Evolutionary conservation across 768 basidiomycete genomes (phyloP).

Genomic region (Thelephora aurantiotincta): DNA sequence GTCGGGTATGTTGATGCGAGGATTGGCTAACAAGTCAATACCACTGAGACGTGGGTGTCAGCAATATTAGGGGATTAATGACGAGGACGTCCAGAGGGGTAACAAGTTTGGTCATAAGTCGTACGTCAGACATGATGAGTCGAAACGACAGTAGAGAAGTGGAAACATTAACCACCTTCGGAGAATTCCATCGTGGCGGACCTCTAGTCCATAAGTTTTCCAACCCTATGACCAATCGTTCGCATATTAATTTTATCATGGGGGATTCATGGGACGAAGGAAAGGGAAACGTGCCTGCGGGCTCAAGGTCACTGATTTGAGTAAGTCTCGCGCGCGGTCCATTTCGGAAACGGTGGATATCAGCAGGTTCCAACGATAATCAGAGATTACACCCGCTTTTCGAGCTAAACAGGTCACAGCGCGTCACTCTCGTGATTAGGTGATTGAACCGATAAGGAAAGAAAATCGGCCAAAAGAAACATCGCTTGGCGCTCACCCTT

Average conservation of each 20-base stretch:
- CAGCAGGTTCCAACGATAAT: constrained; percentile 29
- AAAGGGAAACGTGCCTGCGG: constrained; percentile 23
- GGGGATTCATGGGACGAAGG: too few species aligned
- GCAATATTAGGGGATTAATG: neutral
- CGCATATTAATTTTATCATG: neutral
- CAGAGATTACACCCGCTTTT: constrained; percentile 25
- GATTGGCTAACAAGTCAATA: too few species aligned
- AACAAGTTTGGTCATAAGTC: neutral
- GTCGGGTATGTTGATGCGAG: too few species aligned
- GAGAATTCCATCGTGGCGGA: constrained; percentile 27
- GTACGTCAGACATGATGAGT: constrained; percentile 1
- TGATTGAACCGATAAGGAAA: neutral
- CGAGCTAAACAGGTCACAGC: constrained; percentile 17
- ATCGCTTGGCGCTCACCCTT: constrained; percentile 32
- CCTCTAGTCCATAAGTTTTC: constrained; percentile 25
- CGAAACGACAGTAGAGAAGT: neutral
- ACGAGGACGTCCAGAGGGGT: neutral
- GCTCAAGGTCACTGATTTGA: constrained; percentile 21
- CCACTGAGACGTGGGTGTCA: constrained; percentile 31
- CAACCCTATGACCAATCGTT: constrained; percentile 20
- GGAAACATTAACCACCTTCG: constrained; percentile 22
- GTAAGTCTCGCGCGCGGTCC: constrained; percentile 17
- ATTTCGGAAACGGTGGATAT: constrained; percentile 19
- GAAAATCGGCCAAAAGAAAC: neutral
- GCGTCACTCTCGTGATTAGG: neutral